phyloP scores from a whole-genome alignment of 2,329 filamentous ascomycete genomes.

The Fusarium tanahbumbuense region DNA sequence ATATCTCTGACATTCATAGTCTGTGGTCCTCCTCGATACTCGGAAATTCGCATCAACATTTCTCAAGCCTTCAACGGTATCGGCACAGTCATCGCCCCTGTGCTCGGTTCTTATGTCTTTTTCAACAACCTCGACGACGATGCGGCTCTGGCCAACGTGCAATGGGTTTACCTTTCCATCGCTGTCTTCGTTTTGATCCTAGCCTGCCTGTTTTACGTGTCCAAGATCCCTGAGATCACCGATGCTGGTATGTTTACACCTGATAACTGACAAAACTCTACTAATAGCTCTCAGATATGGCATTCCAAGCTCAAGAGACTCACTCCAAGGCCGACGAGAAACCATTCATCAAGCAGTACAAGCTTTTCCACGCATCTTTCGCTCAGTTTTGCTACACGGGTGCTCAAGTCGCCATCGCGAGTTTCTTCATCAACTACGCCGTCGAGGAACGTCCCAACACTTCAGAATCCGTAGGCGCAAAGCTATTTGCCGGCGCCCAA shows the following conservation, averaged over 20 bases:
- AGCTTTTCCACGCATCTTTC: conserved; percentile 79
- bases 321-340: conserved; percentile 67
- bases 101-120: conserved; percentile 79
- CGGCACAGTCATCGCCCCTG: conserved; percentile 77
- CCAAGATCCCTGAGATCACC: conserved; percentile 77
- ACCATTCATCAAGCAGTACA: conserved; percentile 77
- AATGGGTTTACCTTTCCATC: conserved; percentile 82
- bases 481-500: conserved; percentile 79
- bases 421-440: conserved; percentile 81
- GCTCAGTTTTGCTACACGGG: conserved; percentile 85
- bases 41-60: conserved; percentile 79
- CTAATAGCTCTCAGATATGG: conserved; percentile 66
- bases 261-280: rapidly evolving
- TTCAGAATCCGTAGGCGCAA: conserved; percentile 64
- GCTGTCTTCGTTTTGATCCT: conserved; percentile 76
- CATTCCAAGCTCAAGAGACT: conserved; percentile 66
- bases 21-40: conserved; percentile 73
- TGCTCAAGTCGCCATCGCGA: conserved; percentile 74
- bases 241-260: conserved; percentile 51
- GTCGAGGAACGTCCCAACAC: conserved; percentile 68
- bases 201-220: conserved; percentile 73
- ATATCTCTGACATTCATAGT: conserved; percentile 39
- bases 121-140: conserved; percentile 72
- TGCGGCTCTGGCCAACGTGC: conserved; percentile 72
- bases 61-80: conserved; percentile 83